Evolutionary conservation across 257 asterid genomes (phyloP), one percentile per base, ranked within the genome.

Genomic region (Echites panduratus): DNA sequence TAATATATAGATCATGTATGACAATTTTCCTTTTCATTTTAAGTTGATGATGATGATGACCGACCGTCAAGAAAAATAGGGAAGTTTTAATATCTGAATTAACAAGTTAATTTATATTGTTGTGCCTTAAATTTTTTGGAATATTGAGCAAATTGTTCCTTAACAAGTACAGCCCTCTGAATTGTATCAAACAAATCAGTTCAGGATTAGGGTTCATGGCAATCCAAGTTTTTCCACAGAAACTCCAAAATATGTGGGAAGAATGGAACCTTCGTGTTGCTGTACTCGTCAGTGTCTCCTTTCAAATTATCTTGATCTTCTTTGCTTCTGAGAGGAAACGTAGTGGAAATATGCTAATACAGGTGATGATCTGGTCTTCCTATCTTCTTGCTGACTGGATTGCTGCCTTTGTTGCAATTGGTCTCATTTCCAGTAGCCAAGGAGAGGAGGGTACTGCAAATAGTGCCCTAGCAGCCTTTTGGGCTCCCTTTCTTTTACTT

Each of bases 301-400:
- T 68, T 10, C 80, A 81, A 17, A 26, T 78, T 5, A 4, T 81
- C 4, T 43, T 81, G 27, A 75, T 72, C 9, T 48, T 70, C 27
- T 9, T 29, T 1, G 75, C 76, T 4, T 24, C 69, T 8, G n/a
- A 17, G 0, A 56, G 85, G 22, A 75, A 76, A 66, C 66, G 73
- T 13, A 40, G 22, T 5, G 75, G 68, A 44, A 5, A 17, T 3
- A 2, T 0, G 1, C 0, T 5, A 11, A 2, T 45, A 14, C n/a
- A 7, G 0, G 4, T 4, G 0, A 12, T 72, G 7, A 19, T 81
- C 1, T 81, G 85, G 85, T 61, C 69, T 14, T 32, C 43, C 3
- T 81, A 81, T 75, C 70, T 81, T 1, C 35, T 81, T 20, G 82
- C 79, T 14, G 84, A 81, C 32, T 81, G 75, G 76, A 29, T 75